These are phyloP conservation scores for Cornus kousa DNA, from an alignment of 148 eudicot species.

Conservation along the genomic window DNA sequence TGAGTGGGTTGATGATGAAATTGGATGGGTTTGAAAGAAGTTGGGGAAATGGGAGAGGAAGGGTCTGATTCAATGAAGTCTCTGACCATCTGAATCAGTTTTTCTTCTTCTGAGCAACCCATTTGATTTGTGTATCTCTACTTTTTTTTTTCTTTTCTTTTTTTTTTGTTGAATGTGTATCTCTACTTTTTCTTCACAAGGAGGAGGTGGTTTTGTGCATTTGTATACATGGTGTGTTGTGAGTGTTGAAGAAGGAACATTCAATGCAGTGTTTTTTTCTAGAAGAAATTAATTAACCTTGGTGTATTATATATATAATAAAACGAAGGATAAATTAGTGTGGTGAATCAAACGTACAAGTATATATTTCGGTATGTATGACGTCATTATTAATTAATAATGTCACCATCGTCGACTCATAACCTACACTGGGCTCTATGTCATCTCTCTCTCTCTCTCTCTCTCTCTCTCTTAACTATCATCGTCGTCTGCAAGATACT, in stretches of 20 bases:
- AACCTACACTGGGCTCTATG: background rate
- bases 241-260: background rate
- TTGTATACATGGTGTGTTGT: background rate
- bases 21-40: constrained; percentile 9
- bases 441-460: background rate
- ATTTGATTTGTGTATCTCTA: background rate
- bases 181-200: background rate
- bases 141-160: too few relatives aligned
- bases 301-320: background rate
- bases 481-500: too few relatives aligned
- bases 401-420: constrained; percentile 1
- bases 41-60: constrained; percentile 5
- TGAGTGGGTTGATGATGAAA: constrained; percentile 10
- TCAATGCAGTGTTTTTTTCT: too few relatives aligned
- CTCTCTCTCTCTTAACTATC: too few relatives aligned
- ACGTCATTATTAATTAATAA: background rate
- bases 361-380: background rate
- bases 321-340: background rate
- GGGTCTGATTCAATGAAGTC: constrained; percentile 50
- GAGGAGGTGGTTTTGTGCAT: background rate
- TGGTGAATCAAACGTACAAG: background rate
- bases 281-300: background rate
- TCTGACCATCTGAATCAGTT: constrained; percentile 43
- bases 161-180: too few relatives aligned
- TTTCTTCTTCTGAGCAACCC: constrained; percentile 43